Conservation (phyloP, 345 rosid genomes). For the Geranium brycei region DNA sequence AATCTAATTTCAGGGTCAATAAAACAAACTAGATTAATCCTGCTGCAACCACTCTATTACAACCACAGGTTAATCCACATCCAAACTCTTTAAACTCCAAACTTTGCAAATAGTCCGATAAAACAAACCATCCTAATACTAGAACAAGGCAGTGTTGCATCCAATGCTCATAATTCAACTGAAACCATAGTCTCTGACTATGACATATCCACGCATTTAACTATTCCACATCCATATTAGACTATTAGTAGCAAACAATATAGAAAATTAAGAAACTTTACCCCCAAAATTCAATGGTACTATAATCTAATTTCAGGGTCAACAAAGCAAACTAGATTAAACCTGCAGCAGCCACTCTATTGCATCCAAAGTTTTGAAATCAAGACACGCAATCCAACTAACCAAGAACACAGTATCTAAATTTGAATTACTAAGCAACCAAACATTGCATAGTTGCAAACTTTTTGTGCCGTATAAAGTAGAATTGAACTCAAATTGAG, state of each 20-base stretch:
- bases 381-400: not conserved
- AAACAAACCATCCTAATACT: not conserved
- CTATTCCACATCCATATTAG: too few relatives aligned
- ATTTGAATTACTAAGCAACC: not conserved
- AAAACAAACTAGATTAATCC: not conserved
- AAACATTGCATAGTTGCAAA: not conserved
- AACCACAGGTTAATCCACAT: not conserved
- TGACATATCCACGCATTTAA: too few relatives aligned
- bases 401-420: not conserved
- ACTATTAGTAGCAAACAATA: too few relatives aligned
- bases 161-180: too few relatives aligned
- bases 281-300: not conserved
- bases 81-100: not conserved
- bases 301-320: not conserved
- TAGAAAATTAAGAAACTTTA: not conserved
- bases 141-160: too few relatives aligned
- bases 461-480: too few relatives aligned
- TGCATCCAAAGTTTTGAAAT: not conserved
- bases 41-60: not conserved
- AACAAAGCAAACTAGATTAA: not conserved
- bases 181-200: too few relatives aligned
- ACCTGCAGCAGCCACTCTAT: not conserved
- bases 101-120: not conserved
- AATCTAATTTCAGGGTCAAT: too few relatives aligned
- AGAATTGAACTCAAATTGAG: not conserved